Conservation (phyloP, 805 yeast species). For the Candida sanyiensis region DNA sequence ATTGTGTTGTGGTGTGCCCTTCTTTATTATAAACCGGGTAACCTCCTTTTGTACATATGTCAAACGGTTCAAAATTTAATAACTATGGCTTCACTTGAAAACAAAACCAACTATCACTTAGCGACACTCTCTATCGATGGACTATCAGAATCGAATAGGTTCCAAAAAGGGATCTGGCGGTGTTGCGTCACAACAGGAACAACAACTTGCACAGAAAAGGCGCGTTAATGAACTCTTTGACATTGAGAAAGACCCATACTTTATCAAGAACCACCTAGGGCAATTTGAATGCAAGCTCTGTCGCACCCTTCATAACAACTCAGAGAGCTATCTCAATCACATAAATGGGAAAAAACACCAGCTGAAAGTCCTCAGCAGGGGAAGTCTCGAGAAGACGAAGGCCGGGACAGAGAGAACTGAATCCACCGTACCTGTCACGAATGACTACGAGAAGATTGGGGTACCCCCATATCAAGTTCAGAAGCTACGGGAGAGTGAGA, state of each 20-base stretch:
- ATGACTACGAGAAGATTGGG: slow-evolving; percentile 43
- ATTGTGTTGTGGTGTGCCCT: not conserved
- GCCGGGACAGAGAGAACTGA: not conserved
- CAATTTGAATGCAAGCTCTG: slow-evolving; percentile 80
- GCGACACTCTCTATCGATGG: slow-evolving; percentile 40
- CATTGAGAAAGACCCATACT: slow-evolving; percentile 71
- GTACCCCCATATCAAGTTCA: slow-evolving; percentile 64
- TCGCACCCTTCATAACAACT: slow-evolving; percentile 73
- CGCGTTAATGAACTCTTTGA: slow-evolving; percentile 59
- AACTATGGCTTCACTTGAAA: too few species aligned
- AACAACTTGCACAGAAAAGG: slow-evolving; percentile 48
- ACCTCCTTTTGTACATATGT: too few species aligned
- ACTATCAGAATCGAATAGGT: slow-evolving; percentile 83
- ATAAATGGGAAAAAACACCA: slow-evolving; percentile 82
- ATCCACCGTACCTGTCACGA: slow-evolving; percentile 11
- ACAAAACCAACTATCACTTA: too few species aligned
- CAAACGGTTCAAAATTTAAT: too few species aligned
- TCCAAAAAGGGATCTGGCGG: slow-evolving; percentile 89
- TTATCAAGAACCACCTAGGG: slow-evolving; percentile 79
- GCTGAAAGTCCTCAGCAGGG: slow-evolving; percentile 60
- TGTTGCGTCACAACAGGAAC: slow-evolving; percentile 66
- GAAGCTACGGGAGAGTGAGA: slow-evolving; percentile 59
- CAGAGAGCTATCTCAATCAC: slow-evolving; percentile 78
- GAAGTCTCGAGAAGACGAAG: slow-evolving; percentile 27
- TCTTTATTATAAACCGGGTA: not conserved